phyloP scores from a whole-genome alignment of 768 basidiomycete genomes.

The Lenzites betulinus region DNA sequence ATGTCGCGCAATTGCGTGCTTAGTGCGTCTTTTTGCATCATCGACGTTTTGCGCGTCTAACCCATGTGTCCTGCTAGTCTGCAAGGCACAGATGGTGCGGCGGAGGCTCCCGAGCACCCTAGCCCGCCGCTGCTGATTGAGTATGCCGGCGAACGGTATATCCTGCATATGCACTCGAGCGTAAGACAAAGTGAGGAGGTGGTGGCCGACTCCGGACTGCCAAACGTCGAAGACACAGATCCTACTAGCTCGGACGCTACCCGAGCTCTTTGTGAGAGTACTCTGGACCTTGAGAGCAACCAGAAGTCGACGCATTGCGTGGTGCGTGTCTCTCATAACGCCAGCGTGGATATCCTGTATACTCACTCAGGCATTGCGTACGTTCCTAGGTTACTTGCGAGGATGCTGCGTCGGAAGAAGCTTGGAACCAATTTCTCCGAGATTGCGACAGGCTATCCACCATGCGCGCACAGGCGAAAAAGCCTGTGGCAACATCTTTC shows the following conservation, averaged over 20 bases:
- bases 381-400: constrained; percentile 47
- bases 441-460: constrained; percentile 47
- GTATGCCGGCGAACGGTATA: constrained; percentile 42
- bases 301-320: constrained; percentile 54
- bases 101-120: constrained; percentile 39
- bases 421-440: constrained; percentile 49
- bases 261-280: constrained; percentile 41
- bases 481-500: not conserved
- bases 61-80: not conserved
- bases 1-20: constrained; percentile 39
- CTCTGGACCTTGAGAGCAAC: constrained; percentile 54
- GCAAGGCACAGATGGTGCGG: constrained; percentile 39
- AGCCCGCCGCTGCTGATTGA: constrained; percentile 48
- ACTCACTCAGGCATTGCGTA: not conserved
- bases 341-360: not conserved
- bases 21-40: constrained; percentile 41
- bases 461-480: constrained; percentile 20
- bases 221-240: not conserved
- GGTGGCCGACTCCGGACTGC: constrained; percentile 2
- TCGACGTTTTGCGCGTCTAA: not conserved
- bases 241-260: not conserved
- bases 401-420: constrained; percentile 37
- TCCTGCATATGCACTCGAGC: constrained; percentile 48
- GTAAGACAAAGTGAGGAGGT: constrained; percentile 47
- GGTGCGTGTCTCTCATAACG: constrained; percentile 39